Conservation (phyloP, 1,284 basidiomycete species). For the Abortiporus biennis region DNA sequence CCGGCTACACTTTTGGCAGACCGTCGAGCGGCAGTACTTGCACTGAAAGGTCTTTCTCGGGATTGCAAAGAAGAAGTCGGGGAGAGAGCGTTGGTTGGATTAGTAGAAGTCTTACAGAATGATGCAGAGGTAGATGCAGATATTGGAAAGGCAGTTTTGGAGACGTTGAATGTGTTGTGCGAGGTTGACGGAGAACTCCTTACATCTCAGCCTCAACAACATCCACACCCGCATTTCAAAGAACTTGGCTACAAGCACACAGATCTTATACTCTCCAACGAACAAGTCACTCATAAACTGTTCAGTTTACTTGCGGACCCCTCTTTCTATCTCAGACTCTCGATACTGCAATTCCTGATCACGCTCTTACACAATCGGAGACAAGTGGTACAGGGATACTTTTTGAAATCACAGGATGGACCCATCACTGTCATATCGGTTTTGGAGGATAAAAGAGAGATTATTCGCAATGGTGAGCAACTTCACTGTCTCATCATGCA, state of each 20-base stretch:
- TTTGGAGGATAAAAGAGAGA: conserved; percentile 78
- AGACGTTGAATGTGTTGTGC: conserved; percentile 78
- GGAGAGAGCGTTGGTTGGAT: conserved; percentile 64
- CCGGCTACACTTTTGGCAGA: conserved; percentile 85
- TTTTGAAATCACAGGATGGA: conserved; percentile 79
- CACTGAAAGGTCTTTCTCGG: conserved; percentile 87
- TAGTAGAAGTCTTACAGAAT: conserved; percentile 77
- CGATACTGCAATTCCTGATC: conserved; percentile 80
- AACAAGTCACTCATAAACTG: conserved; percentile 72
- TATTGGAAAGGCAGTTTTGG: conserved; percentile 85
- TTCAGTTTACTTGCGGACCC: conserved; percentile 71
- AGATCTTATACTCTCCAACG: conserved; percentile 62
- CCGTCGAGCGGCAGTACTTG: conserved; percentile 84
- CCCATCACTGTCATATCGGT: conserved; percentile 66
- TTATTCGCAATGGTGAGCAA: conserved; percentile 74
- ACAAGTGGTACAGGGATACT: conserved; percentile 80
- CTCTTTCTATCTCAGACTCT: conserved; percentile 86
- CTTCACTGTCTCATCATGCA: conserved; percentile 2
- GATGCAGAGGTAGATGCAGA: conserved; percentile 88
- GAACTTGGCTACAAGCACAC: conserved; percentile 73
- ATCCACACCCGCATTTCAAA: too few relatives aligned
- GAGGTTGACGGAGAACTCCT: conserved; percentile 48
- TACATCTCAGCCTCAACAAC: conserved; percentile 9
- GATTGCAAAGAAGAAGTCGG: conserved; percentile 91
- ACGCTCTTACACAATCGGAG: conserved; percentile 78